Evolutionary conservation across 1,139 yeast genomes (phyloP).

Genomic region (Lodderomyces metapsilosis): DNA sequence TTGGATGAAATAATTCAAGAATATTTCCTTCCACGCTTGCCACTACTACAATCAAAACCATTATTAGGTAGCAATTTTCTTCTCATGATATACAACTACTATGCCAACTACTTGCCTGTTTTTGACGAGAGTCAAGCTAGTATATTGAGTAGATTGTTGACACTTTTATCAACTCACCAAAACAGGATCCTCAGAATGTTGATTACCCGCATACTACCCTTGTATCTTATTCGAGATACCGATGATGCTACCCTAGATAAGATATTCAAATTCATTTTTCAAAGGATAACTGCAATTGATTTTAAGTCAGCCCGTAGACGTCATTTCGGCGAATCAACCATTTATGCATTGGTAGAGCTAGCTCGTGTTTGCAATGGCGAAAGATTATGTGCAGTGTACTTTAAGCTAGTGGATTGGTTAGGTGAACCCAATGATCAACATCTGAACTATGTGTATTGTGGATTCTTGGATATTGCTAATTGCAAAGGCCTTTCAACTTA

Average conservation of each 20-base stretch:
- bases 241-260: slow-evolving; percentile 27
- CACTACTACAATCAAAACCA: slow-evolving; percentile 17
- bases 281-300: slow-evolving; percentile 33
- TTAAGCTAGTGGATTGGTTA: slow-evolving; percentile 57
- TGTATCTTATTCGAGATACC: slow-evolving; percentile 34
- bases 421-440: slow-evolving; percentile 62
- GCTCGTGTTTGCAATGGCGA: slow-evolving; percentile 62
- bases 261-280: slow-evolving; percentile 38
- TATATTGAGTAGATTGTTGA: slow-evolving; percentile 16
- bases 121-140: slow-evolving; percentile 17
- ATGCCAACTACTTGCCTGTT: slow-evolving; percentile 35
- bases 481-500: slow-evolving; percentile 54
- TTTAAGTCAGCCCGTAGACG: slow-evolving; percentile 24
- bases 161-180: slow-evolving; percentile 21
- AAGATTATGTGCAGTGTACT: slow-evolving; percentile 56
- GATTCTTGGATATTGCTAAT: slow-evolving; percentile 48
- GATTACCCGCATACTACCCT: slow-evolving; percentile 47
- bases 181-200: slow-evolving; percentile 55
- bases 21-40: slow-evolving; percentile 11
- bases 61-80: slow-evolving; percentile 44
- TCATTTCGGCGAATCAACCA: slow-evolving; percentile 61
- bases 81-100: slow-evolving; percentile 44
- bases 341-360: slow-evolving; percentile 59
- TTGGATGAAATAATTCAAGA: slow-evolving; percentile 23
- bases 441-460: slow-evolving; percentile 62